Percentiles rank a stretch among this genome's conserved stretches.
These are phyloP conservation scores for Serendipita vermifera DNA, from an alignment of 768 basidiomycete species.

Conservation along the genomic window DNA sequence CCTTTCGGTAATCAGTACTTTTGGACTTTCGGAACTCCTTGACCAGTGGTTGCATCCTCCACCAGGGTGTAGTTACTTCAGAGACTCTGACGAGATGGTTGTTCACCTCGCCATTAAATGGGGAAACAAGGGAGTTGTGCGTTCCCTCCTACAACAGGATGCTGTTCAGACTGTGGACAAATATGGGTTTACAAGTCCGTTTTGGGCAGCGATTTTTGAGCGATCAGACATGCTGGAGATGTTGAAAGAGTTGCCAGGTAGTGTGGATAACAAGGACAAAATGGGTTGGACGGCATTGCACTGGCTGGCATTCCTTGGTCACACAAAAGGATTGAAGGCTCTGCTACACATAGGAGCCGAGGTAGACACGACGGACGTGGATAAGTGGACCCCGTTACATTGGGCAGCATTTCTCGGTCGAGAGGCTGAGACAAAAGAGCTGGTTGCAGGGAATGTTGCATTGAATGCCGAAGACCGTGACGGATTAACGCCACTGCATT, in stretches of 20 bases:
- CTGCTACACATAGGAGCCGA: neutral
- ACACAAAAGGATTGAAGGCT: neutral
- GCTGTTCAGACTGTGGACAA: neutral
- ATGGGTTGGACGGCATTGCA: neutral
- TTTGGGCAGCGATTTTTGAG: neutral
- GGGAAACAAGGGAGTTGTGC: neutral
- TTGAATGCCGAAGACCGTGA: neutral
- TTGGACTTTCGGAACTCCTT: neutral
- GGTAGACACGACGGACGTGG: neutral
- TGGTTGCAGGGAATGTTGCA: neutral
- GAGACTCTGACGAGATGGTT: neutral
- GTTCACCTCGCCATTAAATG: conserved; percentile 1
- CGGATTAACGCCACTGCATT: neutral
- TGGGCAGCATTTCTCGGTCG: neutral
- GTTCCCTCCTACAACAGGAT: neutral
- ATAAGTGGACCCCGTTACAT: neutral
- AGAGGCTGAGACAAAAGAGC: neutral
- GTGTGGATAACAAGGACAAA: neutral
- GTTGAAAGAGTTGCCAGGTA: neutral
- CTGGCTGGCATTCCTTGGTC: neutral
- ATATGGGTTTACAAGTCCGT: neutral
- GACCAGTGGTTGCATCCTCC: neutral
- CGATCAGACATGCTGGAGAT: neutral
- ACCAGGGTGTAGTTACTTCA: neutral
- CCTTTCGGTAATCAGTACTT: neutral